Base-by-base conservation (phyloP, 805 yeast genomes). In the Barnettozyma siamensis region DNA sequence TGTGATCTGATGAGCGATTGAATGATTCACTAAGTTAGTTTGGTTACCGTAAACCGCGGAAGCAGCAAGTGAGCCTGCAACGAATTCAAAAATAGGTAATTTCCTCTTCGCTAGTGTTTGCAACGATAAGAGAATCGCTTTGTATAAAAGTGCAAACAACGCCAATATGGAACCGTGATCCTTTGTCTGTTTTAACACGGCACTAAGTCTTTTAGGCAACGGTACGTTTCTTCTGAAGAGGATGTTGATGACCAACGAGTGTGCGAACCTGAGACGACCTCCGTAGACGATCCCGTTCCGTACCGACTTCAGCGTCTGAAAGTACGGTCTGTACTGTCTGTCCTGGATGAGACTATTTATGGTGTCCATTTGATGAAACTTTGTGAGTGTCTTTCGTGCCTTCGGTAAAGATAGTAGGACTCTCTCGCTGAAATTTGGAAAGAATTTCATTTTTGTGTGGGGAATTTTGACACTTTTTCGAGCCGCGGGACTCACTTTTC, bases 1-100 rank as follows among this genome's bases (percentile, higher is more conserved):
- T 2, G 88, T 84, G 48, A 84, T 75, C 59, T 83, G 89, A 47
- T 78, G 82, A n/a, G 84, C 70, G 23, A 83, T 79, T 4, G 67
- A 72, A 16, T 57, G 64, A 46, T 59, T 58, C 47, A 75, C 71
- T 9, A 43, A 27, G 3, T 45, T 36, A 3, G 55, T 54, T 29
- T 48, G 46, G 29, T 67, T 63, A 1, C 75, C 73, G 45, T 67
- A 70, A 13, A 69, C 70, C 11, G 63, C 12, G 33, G 54, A 60
- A 3, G 72, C 75, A 7, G 69, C 69, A 9, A 68, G 35, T 4
- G 54, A 41, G 5, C 74, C 75, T 13, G 69, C 65, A 16, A 63
- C 23, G 35, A 55, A 49, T 35, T 56, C 60, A 21, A 46, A 40
- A 0, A 45, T 28, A 6, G 54, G 54, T 2, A 13, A 5, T 13